Conservation (phyloP, 2,329 filamentous ascomycete genomes). For the Cercospora nicotianae region DNA sequence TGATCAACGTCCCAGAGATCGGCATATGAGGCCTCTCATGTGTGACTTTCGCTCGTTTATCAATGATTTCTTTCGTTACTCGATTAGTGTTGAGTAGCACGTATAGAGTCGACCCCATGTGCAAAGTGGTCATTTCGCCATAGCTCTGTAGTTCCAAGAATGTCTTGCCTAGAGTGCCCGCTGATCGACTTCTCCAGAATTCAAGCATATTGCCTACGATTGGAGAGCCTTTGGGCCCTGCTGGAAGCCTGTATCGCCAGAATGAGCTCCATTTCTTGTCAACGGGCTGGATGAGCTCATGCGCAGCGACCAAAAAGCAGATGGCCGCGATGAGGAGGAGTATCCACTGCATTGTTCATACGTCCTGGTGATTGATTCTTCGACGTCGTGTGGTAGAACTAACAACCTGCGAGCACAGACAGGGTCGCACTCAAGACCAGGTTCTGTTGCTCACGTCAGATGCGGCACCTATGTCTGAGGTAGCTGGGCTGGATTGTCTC, state of each 20-base stretch:
- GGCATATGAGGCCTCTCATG: slow-evolving; percentile 20
- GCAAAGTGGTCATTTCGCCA: slow-evolving; percentile 19
- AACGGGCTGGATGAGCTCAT: slow-evolving; percentile 16
- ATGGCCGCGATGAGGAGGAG: not conserved
- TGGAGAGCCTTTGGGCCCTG: slow-evolving; percentile 14
- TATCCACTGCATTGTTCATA: slow-evolving; percentile 5
- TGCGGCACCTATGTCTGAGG: not conserved
- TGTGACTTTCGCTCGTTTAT: slow-evolving; percentile 16
- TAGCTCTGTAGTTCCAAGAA: slow-evolving; percentile 8
- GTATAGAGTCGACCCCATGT: slow-evolving; percentile 18
- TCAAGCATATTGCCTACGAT: slow-evolving; percentile 17
- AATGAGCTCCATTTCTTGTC: slow-evolving; percentile 17
- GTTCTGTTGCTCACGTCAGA: not conserved
- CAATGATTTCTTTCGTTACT: slow-evolving; percentile 18
- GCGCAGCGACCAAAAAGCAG: not conserved
- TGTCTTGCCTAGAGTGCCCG: slow-evolving; percentile 10
- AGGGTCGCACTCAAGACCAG: not conserved
- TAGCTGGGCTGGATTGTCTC: not conserved
- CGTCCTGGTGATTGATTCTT: not conserved
- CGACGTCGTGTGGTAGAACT: not conserved
- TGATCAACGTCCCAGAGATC: slow-evolving; percentile 16
- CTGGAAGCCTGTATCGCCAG: slow-evolving; percentile 13
- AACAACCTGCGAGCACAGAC: not conserved
- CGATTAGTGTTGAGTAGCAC: slow-evolving; percentile 19
- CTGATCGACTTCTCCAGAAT: slow-evolving; percentile 16